Evolutionary conservation across 441 rosid species (phyloP).

Genomic region (Gossypium gossypioides): DNA sequence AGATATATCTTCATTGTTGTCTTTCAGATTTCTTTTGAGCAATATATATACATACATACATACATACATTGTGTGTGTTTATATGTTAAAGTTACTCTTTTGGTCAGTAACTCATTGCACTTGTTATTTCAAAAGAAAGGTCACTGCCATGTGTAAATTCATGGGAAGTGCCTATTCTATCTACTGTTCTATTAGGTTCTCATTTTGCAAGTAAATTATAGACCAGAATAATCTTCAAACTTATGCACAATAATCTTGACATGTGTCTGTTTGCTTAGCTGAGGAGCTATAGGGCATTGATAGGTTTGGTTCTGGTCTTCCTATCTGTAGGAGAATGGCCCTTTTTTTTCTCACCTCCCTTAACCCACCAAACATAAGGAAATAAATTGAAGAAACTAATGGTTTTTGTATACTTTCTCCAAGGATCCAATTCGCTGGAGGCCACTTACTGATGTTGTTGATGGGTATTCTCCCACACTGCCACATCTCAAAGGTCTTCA

Average conservation of each 20-base stretch:
- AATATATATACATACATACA: background rate
- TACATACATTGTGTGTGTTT: background rate
- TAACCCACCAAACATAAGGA: background rate
- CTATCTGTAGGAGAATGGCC: background rate
- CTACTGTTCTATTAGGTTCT: background rate
- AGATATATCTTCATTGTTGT: conserved; percentile 3
- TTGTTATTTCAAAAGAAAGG: background rate
- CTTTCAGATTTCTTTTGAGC: background rate
- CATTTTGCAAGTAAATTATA: background rate
- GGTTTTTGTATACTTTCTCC: conserved; percentile 11
- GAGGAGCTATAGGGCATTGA: background rate
- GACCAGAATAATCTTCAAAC: background rate
- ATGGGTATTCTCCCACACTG: conserved; percentile 90
- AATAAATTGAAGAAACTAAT: background rate
- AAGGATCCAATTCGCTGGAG: conserved; percentile 98
- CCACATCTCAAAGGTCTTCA: conserved; percentile 99
- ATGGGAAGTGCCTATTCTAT: background rate
- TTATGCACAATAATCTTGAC: background rate
- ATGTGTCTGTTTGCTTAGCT: background rate
- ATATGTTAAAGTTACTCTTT: background rate
- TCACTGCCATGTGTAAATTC: background rate
- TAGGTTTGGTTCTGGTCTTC: background rate
- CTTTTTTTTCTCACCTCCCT: background rate
- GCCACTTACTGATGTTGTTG: conserved; percentile 86
- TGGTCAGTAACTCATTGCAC: background rate